Base-by-base conservation (phyloP, 2,329 filamentous ascomycete genomes). In the Aureobasidium sp. region DNA sequence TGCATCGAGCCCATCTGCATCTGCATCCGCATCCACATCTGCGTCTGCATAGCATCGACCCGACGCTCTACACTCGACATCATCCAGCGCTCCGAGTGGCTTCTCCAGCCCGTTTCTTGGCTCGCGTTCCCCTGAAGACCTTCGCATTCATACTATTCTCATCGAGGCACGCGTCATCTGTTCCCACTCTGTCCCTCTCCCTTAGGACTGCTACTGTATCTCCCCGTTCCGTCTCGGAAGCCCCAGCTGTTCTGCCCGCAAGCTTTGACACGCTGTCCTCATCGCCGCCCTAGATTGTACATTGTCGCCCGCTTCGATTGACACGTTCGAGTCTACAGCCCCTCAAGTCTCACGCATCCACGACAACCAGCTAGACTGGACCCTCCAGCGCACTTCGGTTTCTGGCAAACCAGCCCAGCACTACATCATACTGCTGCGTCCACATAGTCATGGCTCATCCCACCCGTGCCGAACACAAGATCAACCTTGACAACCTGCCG, bases 401-500 rank as follows among this genome's bases (percentile, higher is more conserved):
- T 48, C 54, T 42, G 54, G 54, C 44, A 59, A 59, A 59, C 42
- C 54, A 44, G n/a, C 22, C 54, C 42, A 29, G n/a, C 29, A 19
- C 39, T n/a, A 29, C 39, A 57, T 31, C n/a, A 57, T 39, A 42
- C n/a, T 6, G 50, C 50, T 27, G 33, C 27, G 57, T 31, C 22
- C 24, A 50, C 9, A 22, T n/a, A 31, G 44, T 93, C 91, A 96
- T 96, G 91, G 89, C 90, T 81, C 90, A 84, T 78, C 74, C 79
- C 63, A 82, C 87, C 76, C 88, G 91, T 84, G 85, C 90, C 71
- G 90, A 96, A 75, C 81, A 82, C 71, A 89, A 93, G 75, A 84
- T 94, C 80, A 88, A 87, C 74, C 85, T 94, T 76, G 90, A 90
- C 78, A 92, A 90, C 77, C 84, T 90, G 68, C 82, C 86, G 64